Evolutionary conservation across 495 filamentous ascomycete genomes (phyloP), one percentile per base, ranked within the genome.

Genomic region (Penicillium ochrochloron): DNA sequence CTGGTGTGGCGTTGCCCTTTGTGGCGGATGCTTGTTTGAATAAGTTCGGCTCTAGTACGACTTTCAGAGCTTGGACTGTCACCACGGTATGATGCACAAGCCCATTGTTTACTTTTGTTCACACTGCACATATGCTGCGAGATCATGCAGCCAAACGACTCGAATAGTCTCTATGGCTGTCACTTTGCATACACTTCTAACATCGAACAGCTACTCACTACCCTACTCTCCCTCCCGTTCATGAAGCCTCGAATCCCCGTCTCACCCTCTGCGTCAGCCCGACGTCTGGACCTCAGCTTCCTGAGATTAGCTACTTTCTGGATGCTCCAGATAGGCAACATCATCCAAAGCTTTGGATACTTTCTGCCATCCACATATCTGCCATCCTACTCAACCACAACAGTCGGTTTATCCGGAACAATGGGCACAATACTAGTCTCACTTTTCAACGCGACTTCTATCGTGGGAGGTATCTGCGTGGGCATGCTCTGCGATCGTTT

Each of bases 281-380:
- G 70, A 48, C 80, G 68, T 33, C 68, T 86, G 25, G 75, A 78
- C 52, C 75, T 86, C 31, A 61, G 71, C 39, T 90, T 89, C 66
- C 66, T 89, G 3, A 64, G 68, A 33, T 58, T 73, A 48, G 29
- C 58, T 37, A 80, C 78, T 0, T 91, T 90, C 75, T 80, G 81
- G 76, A 70, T 84, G 61, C 81, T 87, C 6, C 82, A 87, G 65
- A 61, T 76, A 2, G 83, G 83, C 29, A 88, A 89, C 67, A 78
- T 87, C 54, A 75, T 88, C 59, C 80, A 91, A 68, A 80, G 82
- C n/a, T 78, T 87, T 5, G 89, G 89, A 12, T 92, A 85, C 71
- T 90, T 91, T 73, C 76, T 92, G 1, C 89, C 89, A 0, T 78
- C 79, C 5, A 85, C 88, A 29, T 92, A 89, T 71, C 79, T 92